Percentiles rank a stretch among this genome's conserved stretches.
phyloP scores from a whole-genome alignment of 768 basidiomycete species.

The Boletus bicolor region DNA sequence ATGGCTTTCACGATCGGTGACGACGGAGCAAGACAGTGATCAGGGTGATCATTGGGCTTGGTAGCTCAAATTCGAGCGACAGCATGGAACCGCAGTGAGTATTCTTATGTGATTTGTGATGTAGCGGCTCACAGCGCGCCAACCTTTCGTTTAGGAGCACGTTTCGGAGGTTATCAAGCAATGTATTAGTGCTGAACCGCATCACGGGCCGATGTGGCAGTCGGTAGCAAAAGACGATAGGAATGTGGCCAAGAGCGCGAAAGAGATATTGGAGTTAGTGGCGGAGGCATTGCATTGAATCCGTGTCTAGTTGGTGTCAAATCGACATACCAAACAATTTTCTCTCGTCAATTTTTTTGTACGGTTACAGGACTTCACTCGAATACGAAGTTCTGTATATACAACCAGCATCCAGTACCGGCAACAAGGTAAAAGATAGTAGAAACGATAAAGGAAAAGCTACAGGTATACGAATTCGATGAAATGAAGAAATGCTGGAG shows the following conservation, averaged over 20 bases:
- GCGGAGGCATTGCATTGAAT: slow-evolving; percentile 40
- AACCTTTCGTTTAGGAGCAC: slow-evolving; percentile 43
- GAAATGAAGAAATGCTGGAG: neutral
- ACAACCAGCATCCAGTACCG: neutral
- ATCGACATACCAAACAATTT: no score
- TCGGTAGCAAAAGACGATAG: slow-evolving; percentile 73
- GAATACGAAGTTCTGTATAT: no score
- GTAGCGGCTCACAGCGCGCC: neutral
- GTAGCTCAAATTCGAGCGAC: slow-evolving; percentile 95
- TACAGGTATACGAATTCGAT: neutral
- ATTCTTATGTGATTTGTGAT: slow-evolving; percentile 1
- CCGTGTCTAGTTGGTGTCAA: neutral
- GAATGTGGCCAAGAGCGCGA: slow-evolving; percentile 63
- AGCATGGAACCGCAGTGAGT: slow-evolving; percentile 79
- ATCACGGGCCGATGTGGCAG: slow-evolving; percentile 85
- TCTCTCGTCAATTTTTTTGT: no score
- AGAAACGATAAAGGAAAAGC: neutral
- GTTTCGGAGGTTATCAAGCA: slow-evolving; percentile 67
- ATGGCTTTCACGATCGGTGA: slow-evolving; percentile 87
- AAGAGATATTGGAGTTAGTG: slow-evolving; percentile 70
- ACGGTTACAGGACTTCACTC: no score
- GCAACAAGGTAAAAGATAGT: neutral
- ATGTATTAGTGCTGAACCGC: slow-evolving; percentile 78
- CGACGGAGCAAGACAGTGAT: slow-evolving; percentile 50
- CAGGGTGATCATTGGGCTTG: slow-evolving; percentile 92